A percentile compares a stretch with the other conserved stretches of the same genome.
phyloP scores from a whole-genome alignment of 139 green algal genomes.

The Picochlorum sp. region DNA sequence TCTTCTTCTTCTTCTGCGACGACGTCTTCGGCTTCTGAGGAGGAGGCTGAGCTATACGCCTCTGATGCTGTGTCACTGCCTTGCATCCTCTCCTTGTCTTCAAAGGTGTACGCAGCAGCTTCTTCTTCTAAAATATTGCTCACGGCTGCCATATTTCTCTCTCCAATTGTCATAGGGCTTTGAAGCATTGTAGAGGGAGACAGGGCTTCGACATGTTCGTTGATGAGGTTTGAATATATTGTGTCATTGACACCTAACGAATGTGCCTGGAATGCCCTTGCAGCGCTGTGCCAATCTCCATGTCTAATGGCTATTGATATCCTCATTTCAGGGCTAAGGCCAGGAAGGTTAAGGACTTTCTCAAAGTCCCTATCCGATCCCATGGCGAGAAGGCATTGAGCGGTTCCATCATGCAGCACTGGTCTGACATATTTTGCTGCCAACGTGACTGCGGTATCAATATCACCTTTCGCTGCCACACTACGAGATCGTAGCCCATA shows the following conservation, averaged over 20 bases:
- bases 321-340: conserved; percentile 31
- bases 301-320: conserved; percentile 28
- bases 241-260: conserved; percentile 24
- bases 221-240: not conserved
- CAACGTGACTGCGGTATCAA: conserved; percentile 20
- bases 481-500: conserved; percentile 34
- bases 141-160: conserved; percentile 7
- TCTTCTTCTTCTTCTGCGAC: not conserved
- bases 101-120: not conserved
- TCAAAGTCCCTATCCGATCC: conserved; percentile 14
- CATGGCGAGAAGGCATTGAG: conserved; percentile 40
- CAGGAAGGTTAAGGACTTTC: conserved; percentile 29
- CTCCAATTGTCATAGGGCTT: not conserved
- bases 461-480: conserved; percentile 33
- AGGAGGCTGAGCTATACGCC: not conserved
- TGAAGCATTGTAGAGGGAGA: not conserved
- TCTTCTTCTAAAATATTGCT: conserved; percentile 9
- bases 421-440: conserved; percentile 27
- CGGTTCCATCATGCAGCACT: conserved; percentile 40
- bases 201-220: not conserved
- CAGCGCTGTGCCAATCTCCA: conserved; percentile 24
- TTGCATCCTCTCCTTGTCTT: conserved; percentile 27
- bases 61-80: conserved; percentile 30
- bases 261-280: conserved; percentile 27
- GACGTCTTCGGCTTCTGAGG: not conserved